phyloP scores from a whole-genome alignment of 352 stramenopile species.

The Aphanomyces cochlioides region DNA sequence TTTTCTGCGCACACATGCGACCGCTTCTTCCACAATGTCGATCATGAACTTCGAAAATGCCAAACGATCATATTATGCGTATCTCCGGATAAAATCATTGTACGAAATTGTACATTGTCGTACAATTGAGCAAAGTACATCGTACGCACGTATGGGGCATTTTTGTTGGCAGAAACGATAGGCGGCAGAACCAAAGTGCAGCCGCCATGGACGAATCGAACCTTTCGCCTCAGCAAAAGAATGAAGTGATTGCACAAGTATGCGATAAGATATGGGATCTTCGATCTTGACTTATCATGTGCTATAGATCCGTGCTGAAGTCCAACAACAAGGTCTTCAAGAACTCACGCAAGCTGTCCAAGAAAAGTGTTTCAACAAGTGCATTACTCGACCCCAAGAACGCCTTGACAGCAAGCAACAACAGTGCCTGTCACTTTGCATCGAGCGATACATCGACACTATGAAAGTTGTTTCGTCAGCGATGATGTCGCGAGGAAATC shows the following conservation, averaged over 20 bases:
- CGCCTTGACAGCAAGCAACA: constrained; percentile 89
- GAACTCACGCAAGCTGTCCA: constrained; percentile 83
- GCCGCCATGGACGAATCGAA: constrained; percentile 60
- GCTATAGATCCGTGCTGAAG: constrained; percentile 69
- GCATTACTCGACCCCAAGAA: constrained; percentile 68
- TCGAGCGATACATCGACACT: constrained; percentile 89
- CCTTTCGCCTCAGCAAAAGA: constrained; percentile 79
- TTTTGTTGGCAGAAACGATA: constrained; percentile 20
- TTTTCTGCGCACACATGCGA: neutral
- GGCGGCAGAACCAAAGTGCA: neutral
- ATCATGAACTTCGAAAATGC: neutral
- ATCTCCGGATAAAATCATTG: neutral
- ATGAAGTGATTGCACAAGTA: constrained; percentile 78
- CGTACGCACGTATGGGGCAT: neutral
- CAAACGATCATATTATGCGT: neutral
- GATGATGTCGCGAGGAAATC: constrained; percentile 65
- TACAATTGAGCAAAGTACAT: neutral
- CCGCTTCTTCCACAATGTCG: neutral
- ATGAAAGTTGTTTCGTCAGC: constrained; percentile 86
- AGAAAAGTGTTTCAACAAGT: constrained; percentile 90
- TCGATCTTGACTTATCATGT: neutral
- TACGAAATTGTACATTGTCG: constrained; percentile 1
- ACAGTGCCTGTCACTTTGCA: constrained; percentile 84
- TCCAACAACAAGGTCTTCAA: constrained; percentile 78
- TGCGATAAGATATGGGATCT: constrained; percentile 17